phyloP scores from a whole-genome alignment of 306 rosid species.

The Cicer yamashitae region DNA sequence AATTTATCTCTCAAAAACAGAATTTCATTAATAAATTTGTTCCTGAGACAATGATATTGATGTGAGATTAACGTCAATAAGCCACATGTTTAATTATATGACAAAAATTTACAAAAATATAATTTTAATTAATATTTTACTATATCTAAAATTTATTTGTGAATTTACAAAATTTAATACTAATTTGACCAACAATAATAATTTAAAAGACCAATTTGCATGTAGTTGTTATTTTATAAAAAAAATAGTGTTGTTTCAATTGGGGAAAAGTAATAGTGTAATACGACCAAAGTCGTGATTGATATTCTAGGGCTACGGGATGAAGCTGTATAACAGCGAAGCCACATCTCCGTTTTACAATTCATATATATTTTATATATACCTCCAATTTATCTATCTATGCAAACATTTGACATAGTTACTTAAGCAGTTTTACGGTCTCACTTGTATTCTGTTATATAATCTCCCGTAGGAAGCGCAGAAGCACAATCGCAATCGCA shows the following conservation, averaged over 20 bases:
- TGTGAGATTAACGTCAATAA: too few relatives aligned
- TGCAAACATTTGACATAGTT: neutral
- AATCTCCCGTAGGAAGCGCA: slow-evolving; percentile 4
- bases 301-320: neutral
- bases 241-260: neutral
- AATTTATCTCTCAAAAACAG: too few relatives aligned
- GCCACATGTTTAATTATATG: too few relatives aligned
- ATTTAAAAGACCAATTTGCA: too few relatives aligned
- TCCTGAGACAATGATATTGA: too few relatives aligned
- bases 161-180: too few relatives aligned
- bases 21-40: too few relatives aligned
- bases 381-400: neutral
- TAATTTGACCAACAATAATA: too few relatives aligned
- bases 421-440: neutral
- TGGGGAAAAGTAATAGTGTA: neutral
- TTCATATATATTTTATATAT: neutral
- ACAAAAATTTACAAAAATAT: too few relatives aligned
- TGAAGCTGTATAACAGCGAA: neutral
- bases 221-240: too few relatives aligned
- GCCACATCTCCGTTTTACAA: slow-evolving; percentile 15
- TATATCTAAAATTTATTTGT: too few relatives aligned
- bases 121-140: too few relatives aligned
- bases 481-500: slow-evolving; percentile 13
- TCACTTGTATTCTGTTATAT: slow-evolving; percentile 6
- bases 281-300: neutral